Evolutionary conservation across 305 asterid species (phyloP).

Genomic region (Fraxinus latifolia): DNA sequence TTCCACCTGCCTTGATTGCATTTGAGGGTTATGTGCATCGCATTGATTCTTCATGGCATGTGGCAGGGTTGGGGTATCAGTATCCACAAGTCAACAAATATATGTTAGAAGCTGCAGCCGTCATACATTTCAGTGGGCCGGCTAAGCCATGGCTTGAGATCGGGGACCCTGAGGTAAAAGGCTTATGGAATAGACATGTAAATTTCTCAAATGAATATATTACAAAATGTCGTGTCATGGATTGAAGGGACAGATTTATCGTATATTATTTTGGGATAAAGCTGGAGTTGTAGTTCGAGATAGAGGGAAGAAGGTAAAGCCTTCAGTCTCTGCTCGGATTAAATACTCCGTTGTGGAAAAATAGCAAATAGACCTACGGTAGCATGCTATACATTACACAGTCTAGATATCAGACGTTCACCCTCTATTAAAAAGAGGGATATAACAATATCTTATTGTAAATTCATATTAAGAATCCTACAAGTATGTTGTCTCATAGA

Average conservation of each 20-base stretch:
- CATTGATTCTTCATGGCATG: slow-evolving; percentile 69
- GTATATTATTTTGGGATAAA: slow-evolving; percentile 25
- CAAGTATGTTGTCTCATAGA: neutral
- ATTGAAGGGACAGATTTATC: slow-evolving; percentile 26
- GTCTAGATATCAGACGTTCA: slow-evolving; percentile 31
- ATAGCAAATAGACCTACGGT: slow-evolving; percentile 37
- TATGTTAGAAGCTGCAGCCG: slow-evolving; percentile 48
- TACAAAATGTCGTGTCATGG: slow-evolving; percentile 49
- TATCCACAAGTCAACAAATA: slow-evolving; percentile 24
- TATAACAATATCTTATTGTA: slow-evolving; percentile 23
- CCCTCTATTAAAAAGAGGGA: slow-evolving; percentile 17
- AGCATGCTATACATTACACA: slow-evolving; percentile 27
- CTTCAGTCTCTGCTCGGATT: slow-evolving; percentile 68
- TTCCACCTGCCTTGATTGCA: slow-evolving; percentile 76
- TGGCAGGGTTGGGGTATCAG: slow-evolving; percentile 66
- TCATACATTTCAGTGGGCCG: slow-evolving; percentile 79
- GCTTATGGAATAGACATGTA: slow-evolving; percentile 60
- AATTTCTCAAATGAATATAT: slow-evolving; percentile 56
- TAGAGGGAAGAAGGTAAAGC: slow-evolving; percentile 85
- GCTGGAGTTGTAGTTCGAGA: slow-evolving; percentile 39
- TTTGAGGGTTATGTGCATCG: slow-evolving; percentile 58
- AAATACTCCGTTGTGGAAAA: slow-evolving; percentile 35
- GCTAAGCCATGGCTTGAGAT: slow-evolving; percentile 95
- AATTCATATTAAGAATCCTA: neutral
- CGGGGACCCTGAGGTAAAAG: slow-evolving; percentile 44